Percentiles rank a stretch among this genome's conserved stretches.
These are phyloP conservation scores for Microcyclospora tardicrescens DNA, from an alignment of 2,329 filamentous ascomycete species.

Conservation along the genomic window DNA sequence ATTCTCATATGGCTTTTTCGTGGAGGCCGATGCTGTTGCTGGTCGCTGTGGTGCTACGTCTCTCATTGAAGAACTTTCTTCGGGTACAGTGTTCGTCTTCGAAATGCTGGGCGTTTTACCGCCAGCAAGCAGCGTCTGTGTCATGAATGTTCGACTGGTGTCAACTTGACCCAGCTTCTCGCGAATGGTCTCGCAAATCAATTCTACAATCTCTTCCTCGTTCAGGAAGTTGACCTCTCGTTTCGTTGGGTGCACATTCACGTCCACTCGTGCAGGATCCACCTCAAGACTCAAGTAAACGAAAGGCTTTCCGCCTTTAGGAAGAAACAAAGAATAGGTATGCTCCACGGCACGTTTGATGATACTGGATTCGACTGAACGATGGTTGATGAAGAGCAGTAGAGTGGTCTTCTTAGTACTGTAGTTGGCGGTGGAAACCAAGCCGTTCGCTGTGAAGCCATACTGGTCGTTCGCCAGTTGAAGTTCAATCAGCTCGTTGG, in stretches of 20 bases:
- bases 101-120: conserved; percentile 33
- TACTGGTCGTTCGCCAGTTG: conserved; percentile 59
- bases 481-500: conserved; percentile 77
- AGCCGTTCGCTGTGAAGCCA: conserved; percentile 71
- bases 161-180: conserved; percentile 74
- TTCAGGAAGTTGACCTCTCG: conserved; percentile 94
- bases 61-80: conserved; percentile 16
- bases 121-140: conserved; percentile 75
- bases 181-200: conserved; percentile 68
- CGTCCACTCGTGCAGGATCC: conserved; percentile 81
- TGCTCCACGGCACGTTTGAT: conserved; percentile 88
- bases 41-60: conserved; percentile 22
- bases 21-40: conserved; percentile 21
- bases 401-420: conserved; percentile 79
- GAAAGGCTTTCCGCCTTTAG: conserved; percentile 90
- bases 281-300: conserved; percentile 86
- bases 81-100: conserved; percentile 25
- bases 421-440: conserved; percentile 88
- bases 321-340: conserved; percentile 73
- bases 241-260: conserved; percentile 96
- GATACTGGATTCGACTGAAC: conserved; percentile 75
- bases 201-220: conserved; percentile 87
- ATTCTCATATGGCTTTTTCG: conserved; percentile 57
- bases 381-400: conserved; percentile 91
- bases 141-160: conserved; percentile 85